Evolutionary conservation across 1,284 basidiomycete genomes (phyloP).

Genomic region (Sporisorium exsertum): DNA sequence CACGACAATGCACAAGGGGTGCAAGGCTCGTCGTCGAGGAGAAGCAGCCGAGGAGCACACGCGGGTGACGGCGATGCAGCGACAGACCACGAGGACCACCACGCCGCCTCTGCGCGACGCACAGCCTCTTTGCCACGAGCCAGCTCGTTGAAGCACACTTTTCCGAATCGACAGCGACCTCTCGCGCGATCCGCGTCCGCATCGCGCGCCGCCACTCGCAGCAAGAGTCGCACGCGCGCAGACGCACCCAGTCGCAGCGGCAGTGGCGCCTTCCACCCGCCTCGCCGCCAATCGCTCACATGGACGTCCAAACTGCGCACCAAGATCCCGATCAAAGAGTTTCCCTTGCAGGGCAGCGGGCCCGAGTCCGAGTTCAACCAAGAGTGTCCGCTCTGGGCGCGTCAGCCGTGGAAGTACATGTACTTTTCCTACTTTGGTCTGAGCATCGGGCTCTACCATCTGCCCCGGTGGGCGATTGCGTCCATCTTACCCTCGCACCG

Average conservation of each 20-base stretch:
- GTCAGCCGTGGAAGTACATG: slow-evolving; percentile 58
- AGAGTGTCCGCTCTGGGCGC: slow-evolving; percentile 57
- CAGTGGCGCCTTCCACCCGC: slow-evolving; percentile 4
- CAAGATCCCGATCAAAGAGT: slow-evolving; percentile 57
- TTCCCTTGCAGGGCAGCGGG: slow-evolving; percentile 62
- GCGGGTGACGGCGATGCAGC: not conserved
- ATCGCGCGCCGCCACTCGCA: slow-evolving; percentile 25
- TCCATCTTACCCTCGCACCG: slow-evolving; percentile 46
- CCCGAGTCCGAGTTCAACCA: slow-evolving; percentile 58
- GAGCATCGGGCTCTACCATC: slow-evolving; percentile 52
- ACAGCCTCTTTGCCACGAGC: slow-evolving; percentile 6
- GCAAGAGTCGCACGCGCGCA: slow-evolving; percentile 6
- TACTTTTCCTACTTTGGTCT: slow-evolving; percentile 63
- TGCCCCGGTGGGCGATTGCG: slow-evolving; percentile 55
- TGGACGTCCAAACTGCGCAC: slow-evolving; percentile 47
- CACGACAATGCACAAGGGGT: not conserved
- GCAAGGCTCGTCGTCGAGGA: slow-evolving; percentile 9
- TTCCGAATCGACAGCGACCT: not conserved
- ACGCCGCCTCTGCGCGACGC: no score
- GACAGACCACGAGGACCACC: not conserved
- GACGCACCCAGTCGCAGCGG: not conserved
- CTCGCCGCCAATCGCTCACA: slow-evolving; percentile 30
- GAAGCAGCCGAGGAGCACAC: slow-evolving; percentile 8
- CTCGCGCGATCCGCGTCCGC: slow-evolving; percentile 26
- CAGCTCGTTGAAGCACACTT: slow-evolving; percentile 27